These are phyloP conservation scores for Phaeosphaeria sp. DNA, from an alignment of 2,329 filamentous ascomycete species.

Conservation along the genomic window DNA sequence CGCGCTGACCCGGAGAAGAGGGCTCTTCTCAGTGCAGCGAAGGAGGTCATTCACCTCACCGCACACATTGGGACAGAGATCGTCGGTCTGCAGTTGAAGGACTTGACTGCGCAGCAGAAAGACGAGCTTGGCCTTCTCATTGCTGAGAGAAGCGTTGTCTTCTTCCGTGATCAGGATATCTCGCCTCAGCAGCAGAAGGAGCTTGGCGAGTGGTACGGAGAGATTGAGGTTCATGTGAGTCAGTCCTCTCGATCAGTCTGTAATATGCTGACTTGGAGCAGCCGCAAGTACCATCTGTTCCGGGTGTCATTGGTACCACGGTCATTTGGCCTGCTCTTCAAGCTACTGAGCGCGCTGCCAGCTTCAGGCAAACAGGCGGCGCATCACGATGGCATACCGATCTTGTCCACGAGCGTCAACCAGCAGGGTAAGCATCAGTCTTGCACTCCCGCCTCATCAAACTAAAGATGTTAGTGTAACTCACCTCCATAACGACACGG, in stretches of 20 bases:
- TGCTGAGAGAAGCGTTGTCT: constrained; percentile 54
- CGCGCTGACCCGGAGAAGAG: constrained; percentile 61
- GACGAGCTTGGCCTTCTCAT: constrained; percentile 57
- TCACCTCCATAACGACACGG: constrained; percentile 72
- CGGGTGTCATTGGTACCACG: constrained; percentile 67
- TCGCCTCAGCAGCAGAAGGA: constrained; percentile 40
- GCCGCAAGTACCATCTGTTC: constrained; percentile 75
- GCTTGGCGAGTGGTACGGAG: constrained; percentile 49
- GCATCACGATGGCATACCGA: constrained; percentile 74
- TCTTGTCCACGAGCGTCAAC: constrained; percentile 73
- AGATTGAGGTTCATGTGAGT: constrained; percentile 72
- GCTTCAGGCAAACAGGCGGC: constrained; percentile 72
- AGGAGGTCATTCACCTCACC: constrained; percentile 52
- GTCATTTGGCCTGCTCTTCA: constrained; percentile 75
- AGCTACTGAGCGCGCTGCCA: constrained; percentile 66
- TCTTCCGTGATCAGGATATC: constrained; percentile 59
- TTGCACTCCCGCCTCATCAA: no score
- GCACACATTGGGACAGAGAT: constrained; percentile 48
- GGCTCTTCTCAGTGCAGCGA: constrained; percentile 41
- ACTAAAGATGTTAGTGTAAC: constrained; percentile 56
- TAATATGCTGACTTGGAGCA: constrained; percentile 35
- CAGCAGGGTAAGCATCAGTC: constrained; percentile 58
- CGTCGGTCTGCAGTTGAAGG: constrained; percentile 55
- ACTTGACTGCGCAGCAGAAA: constrained; percentile 56
- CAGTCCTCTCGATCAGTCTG: not conserved